These are phyloP conservation scores for Wickerhamia fluorescens DNA, from an alignment of 805 yeast species.

Conservation along the genomic window DNA sequence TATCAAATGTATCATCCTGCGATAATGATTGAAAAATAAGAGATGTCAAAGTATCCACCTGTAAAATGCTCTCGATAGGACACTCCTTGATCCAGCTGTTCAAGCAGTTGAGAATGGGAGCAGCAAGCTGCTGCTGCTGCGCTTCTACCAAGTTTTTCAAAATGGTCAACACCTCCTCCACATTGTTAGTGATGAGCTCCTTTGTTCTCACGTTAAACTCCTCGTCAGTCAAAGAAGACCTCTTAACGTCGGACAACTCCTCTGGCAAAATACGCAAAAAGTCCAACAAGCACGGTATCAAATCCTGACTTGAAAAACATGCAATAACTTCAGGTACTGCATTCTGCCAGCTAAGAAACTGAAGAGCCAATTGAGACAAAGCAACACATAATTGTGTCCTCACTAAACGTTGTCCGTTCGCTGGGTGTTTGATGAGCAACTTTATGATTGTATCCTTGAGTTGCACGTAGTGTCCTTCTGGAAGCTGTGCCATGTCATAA, in stretches of 20 bases:
- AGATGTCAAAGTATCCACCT: conserved; percentile 55
- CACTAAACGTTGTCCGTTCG: conserved; percentile 42
- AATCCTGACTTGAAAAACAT: conserved; percentile 28
- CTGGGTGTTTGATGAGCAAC: conserved; percentile 42
- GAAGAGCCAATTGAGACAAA: conserved; percentile 75
- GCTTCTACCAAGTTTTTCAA: conserved; percentile 45
- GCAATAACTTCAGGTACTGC: conserved; percentile 64
- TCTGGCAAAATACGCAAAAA: conserved; percentile 87
- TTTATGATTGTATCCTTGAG: conserved; percentile 63
- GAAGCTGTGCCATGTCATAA: conserved; percentile 78
- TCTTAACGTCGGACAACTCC: conserved; percentile 72
- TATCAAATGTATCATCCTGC: conserved; percentile 68
- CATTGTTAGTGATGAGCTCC: conserved; percentile 58
- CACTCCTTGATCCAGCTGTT: conserved; percentile 90
- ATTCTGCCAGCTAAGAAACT: conserved; percentile 62
- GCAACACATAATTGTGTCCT: conserved; percentile 79
- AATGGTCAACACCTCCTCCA: conserved; percentile 58
- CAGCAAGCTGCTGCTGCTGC: conserved; percentile 11
- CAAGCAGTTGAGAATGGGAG: conserved; percentile 59
- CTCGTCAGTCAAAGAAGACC: conserved; percentile 73
- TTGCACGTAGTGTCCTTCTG: conserved; percentile 45
- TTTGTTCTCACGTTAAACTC: conserved; percentile 63
- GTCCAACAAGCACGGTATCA: conserved; percentile 52
- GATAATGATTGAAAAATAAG: conserved; percentile 57
- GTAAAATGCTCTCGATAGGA: conserved; percentile 62